Conservation (phyloP, 176 grass and related monocot genomes). For the Carex parvula region DNA sequence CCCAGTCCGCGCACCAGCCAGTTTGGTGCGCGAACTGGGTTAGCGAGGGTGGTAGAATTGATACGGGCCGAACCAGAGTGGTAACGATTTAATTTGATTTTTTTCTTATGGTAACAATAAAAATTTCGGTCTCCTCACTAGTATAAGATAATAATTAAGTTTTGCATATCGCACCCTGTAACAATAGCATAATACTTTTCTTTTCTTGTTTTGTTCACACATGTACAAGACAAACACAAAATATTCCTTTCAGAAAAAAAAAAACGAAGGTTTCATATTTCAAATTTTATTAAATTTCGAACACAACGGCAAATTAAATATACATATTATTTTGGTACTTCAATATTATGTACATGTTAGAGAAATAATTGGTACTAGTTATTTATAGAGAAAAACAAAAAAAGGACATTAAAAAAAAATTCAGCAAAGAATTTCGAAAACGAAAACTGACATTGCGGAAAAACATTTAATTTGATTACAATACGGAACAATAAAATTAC, state of each 20-base stretch:
- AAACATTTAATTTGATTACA: not conserved
- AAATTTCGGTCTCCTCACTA: too few species aligned
- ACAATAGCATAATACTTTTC: not conserved
- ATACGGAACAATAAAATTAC: not conserved
- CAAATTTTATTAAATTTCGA: too few species aligned
- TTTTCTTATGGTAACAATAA: too few species aligned
- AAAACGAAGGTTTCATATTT: not conserved
- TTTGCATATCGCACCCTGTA: not conserved
- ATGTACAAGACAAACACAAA: not conserved
- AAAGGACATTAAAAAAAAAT: not conserved
- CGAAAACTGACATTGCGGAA: not conserved
- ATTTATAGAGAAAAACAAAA: not conserved
- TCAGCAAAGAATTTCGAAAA: not conserved
- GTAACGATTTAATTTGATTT: too few species aligned
- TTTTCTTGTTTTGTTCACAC: not conserved
- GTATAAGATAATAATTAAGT: not conserved
- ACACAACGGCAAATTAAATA: not conserved
- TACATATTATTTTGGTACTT: not conserved
- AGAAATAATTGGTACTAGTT: not conserved
- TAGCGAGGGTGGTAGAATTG: too few species aligned
- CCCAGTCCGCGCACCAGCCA: too few species aligned
- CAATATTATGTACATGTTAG: not conserved
- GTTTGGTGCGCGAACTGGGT: too few species aligned
- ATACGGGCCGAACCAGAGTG: too few species aligned
- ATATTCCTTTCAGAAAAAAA: not conserved